Evolutionary conservation across 2,329 filamentous ascomycete species (phyloP), one percentile per base, ranked within the genome.

Genomic region (Fonsecaea multimorphosa): DNA sequence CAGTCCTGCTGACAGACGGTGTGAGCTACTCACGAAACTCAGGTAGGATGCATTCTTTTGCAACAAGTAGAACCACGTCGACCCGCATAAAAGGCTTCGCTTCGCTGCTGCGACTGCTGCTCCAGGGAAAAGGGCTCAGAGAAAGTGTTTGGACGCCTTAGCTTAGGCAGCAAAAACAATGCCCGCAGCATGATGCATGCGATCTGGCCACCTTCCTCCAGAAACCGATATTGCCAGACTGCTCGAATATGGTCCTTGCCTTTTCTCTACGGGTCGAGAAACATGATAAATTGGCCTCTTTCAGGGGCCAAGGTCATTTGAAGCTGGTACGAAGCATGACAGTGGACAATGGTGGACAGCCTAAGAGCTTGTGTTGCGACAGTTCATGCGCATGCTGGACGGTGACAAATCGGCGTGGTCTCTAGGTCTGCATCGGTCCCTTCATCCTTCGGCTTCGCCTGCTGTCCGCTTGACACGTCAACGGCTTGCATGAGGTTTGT

Each of bases 391-490:
- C 27, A 53, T 19, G 49, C 34, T 38, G 32, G 24, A 29, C 38
- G 29, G 58, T 52, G 63, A 67, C 67, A 69, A 69, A 69, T 69
- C 62, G 67, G 67, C 67, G 59, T 61, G 31, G 32, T 54, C 51
- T 54, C 56, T 64, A 53, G 58, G 31, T 63, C 66, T 67, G 67
- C 67, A 67, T 34, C 61, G 59, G 64, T 60, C 53, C 66, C 60
- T 56, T 58, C 63, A 52, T 61, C 61, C 66, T 31, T 66, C 61
- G 64, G 55, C 38, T 55, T 68, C 60, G 61, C 57, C 61, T 68
- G 61, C 64, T 68, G 63, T 70, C 66, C 56, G 67, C 56, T 67
- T 69, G 67, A 71, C 70, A 71, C 70, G 70, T 71, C 70, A 71
- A 71, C 67, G 53, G 57, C 67, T 65, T 64, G 66, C 68, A 68